These are phyloP conservation scores for Leucocoprinus leucothites DNA, from an alignment of 768 basidiomycete genomes.

Conservation along the genomic window DNA sequence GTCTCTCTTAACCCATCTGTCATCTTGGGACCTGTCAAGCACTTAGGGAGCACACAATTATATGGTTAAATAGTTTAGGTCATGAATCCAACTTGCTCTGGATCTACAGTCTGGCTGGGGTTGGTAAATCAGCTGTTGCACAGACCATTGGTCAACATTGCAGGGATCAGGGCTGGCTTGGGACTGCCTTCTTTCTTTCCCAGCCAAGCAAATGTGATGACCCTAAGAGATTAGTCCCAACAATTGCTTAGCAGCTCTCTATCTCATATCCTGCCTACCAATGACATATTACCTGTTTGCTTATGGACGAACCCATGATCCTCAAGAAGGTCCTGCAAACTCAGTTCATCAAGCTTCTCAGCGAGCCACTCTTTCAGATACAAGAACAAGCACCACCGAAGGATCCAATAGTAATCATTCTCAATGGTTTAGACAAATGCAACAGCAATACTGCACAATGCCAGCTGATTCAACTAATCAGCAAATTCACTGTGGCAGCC, in stretches of 20 bases:
- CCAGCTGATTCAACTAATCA: background rate
- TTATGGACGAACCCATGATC: background rate
- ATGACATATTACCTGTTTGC: background rate
- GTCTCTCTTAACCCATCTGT: background rate
- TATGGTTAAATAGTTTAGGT: background rate
- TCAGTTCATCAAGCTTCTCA: constrained; percentile 5
- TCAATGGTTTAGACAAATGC: constrained; percentile 10
- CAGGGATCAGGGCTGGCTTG: background rate
- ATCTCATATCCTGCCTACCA: background rate
- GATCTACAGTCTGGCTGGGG: constrained; percentile 9
- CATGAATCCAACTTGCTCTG: constrained; percentile 3
- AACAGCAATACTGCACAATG: background rate
- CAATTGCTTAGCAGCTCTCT: constrained; percentile 9
- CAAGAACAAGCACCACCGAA: background rate
- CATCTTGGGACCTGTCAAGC: background rate
- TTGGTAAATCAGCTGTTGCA: constrained; percentile 11
- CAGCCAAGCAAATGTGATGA: background rate
- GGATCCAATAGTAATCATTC: background rate
- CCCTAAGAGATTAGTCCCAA: background rate
- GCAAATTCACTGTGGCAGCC: background rate
- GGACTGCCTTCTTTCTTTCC: constrained; percentile 10
- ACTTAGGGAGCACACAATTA: background rate
- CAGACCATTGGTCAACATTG: constrained; percentile 7
- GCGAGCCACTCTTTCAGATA: background rate
- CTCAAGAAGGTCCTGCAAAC: background rate